phyloP scores from a whole-genome alignment of 441 rosid genomes.

The Populus hybrid region DNA sequence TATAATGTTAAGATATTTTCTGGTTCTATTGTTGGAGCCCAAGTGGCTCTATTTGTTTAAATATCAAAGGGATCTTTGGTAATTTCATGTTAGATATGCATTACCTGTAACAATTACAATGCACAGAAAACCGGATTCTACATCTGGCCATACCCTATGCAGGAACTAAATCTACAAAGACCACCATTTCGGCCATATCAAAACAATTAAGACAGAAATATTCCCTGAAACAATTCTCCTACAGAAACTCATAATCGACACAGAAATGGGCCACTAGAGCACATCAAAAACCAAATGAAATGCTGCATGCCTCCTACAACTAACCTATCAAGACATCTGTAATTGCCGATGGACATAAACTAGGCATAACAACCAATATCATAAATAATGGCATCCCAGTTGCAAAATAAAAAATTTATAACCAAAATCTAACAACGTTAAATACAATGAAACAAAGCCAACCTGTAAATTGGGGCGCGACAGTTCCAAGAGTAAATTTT shows the following conservation, averaged over 20 bases:
- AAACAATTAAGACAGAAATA: neutral
- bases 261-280: neutral
- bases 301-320: neutral
- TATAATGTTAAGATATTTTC: neutral
- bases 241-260: neutral
- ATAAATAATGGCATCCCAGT: neutral
- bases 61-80: neutral
- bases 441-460: conserved; percentile 2
- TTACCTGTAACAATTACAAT: neutral
- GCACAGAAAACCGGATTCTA: neutral
- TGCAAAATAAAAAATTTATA: neutral
- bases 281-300: neutral
- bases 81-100: neutral
- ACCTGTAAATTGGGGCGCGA: conserved; percentile 98
- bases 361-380: neutral
- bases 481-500: conserved; percentile 81
- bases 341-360: neutral
- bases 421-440: neutral
- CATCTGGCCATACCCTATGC: neutral
- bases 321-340: neutral
- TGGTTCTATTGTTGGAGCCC: neutral
- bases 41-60: neutral
- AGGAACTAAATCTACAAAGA: neutral
- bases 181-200: neutral
- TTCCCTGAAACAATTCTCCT: neutral